These are phyloP conservation scores for Nitzschia putrida DNA, from an alignment of 108 stramenopile genomes.

Conservation along the genomic window DNA sequence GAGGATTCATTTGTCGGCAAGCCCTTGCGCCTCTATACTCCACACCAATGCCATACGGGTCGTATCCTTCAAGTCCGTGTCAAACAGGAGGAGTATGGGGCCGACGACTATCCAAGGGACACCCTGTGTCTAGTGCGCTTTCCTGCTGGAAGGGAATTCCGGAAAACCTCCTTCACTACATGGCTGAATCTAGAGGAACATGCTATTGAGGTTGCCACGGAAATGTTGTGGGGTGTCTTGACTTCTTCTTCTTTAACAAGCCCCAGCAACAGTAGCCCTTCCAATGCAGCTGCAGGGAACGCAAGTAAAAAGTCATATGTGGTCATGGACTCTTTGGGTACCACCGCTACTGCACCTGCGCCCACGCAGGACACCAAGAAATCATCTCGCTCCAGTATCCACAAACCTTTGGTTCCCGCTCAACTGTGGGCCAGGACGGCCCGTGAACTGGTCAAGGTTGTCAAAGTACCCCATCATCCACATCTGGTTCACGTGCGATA, in stretches of 20 bases:
- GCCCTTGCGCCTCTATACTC: slow-evolving; percentile 60
- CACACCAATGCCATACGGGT: slow-evolving; percentile 75
- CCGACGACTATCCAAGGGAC: background rate
- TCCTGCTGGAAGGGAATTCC: slow-evolving; percentile 52
- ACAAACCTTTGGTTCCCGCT: no score
- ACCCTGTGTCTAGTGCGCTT: slow-evolving; percentile 76
- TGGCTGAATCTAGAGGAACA: slow-evolving; percentile 86
- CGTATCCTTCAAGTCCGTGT: slow-evolving; percentile 60
- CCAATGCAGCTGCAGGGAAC: background rate
- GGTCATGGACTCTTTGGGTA: background rate
- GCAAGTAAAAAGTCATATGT: background rate
- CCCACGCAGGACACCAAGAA: no score
- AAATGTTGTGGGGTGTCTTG: slow-evolving; percentile 46
- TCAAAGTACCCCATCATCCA: no score
- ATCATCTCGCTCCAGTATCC: no score
- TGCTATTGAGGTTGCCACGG: slow-evolving; percentile 54
- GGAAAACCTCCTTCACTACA: slow-evolving; percentile 54
- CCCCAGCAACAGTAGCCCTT: background rate
- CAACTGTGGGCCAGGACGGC: slow-evolving; percentile 48
- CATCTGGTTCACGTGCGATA: no score
- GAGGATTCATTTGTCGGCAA: slow-evolving; percentile 67
- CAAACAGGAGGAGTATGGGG: background rate
- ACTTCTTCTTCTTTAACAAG: background rate
- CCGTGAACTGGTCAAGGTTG: slow-evolving; percentile 62
- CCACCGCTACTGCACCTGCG: no score